Evolutionary conservation across 2,329 filamentous ascomycete genomes (phyloP), one percentile per base, ranked within the genome.

Genomic region (Elsinoe perseae): DNA sequence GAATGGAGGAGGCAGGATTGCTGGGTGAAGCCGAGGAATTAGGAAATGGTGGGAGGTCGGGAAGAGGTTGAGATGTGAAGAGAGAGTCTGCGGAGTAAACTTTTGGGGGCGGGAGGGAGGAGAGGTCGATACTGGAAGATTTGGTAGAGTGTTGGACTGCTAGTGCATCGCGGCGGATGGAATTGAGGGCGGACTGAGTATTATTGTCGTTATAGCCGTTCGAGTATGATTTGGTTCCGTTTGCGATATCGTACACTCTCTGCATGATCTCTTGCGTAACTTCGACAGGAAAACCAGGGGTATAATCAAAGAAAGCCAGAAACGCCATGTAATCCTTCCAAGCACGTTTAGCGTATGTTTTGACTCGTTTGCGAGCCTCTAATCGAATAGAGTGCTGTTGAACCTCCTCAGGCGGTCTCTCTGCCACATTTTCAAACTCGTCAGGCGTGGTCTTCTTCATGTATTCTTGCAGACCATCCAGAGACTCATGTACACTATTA

Each of bases 251-350:
- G 62, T 81, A 82, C 7, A 86, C 76, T 58, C 80, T 80, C 42
- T 79, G 72, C 54, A 78, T 69, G 59, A 81, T 81, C 40, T 79
- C 77, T 55, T 82, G 79, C 16, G 77, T 79, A 23, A 82, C 71
- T 43, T 82, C 78, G 43, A 80, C 70, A 6, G 85, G 80, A 40
- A 87, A 69, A 50, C 86, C 80, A 0, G 87, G 86, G 0, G 88
- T 87, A 70, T 93, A 93, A 64, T 93, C 86, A 60, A 93, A 84
- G 58, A 83, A 76, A 1, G 82, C 81, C 36, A 95, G 73, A 65
- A 88, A 93, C 20, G 80, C 75, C 63, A 84, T 75, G 66, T 87
- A 90, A 70, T 93, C 88, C 58, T 84, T 80, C 20, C 93, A 71
- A 1, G 88, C 87, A 56, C 84, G 80, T 69, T 88, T 91, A 2